Percentiles rank a stretch among this genome's conserved stretches.
Conservation (phyloP, 2,329 filamentous ascomycete species). For the Myriangium duriaei region DNA sequence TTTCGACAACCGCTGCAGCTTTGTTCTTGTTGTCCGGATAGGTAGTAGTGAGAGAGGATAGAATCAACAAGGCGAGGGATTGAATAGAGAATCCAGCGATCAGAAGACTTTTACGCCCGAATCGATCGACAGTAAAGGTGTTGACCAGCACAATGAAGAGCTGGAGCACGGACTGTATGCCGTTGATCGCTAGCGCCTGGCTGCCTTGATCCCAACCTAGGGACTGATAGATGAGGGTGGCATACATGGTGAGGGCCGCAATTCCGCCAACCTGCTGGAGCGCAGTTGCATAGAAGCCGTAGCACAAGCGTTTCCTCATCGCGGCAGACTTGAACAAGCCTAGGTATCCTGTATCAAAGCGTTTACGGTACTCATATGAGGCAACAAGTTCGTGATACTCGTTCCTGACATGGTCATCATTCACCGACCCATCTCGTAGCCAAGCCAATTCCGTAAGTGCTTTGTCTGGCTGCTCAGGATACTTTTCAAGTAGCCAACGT, state of each 20-base stretch:
- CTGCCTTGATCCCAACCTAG: slow-evolving; percentile 26
- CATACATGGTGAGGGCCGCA: slow-evolving; percentile 26
- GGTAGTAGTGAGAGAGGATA: slow-evolving; percentile 27
- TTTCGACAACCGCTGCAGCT: slow-evolving; percentile 27
- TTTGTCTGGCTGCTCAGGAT: slow-evolving; percentile 17
- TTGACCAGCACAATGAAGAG: slow-evolving; percentile 29
- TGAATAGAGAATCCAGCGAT: slow-evolving; percentile 28
- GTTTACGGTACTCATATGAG: slow-evolving; percentile 23
- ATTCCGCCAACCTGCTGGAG: slow-evolving; percentile 18
- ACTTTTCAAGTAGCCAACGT: slow-evolving; percentile 5
- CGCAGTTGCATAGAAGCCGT: slow-evolving; percentile 26
- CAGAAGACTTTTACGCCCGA: slow-evolving; percentile 24
- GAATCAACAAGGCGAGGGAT: slow-evolving; percentile 24
- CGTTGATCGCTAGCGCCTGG: slow-evolving; percentile 28
- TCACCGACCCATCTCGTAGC: slow-evolving; percentile 21
- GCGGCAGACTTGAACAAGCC: slow-evolving; percentile 22
- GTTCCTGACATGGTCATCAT: slow-evolving; percentile 20
- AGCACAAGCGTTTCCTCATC: slow-evolving; percentile 27
- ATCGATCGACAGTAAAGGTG: slow-evolving; percentile 28
- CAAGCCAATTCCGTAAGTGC: slow-evolving; percentile 22
- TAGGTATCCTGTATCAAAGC: slow-evolving; percentile 22
- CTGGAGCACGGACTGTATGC: slow-evolving; percentile 27
- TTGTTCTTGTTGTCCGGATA: slow-evolving; percentile 28
- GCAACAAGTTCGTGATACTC: slow-evolving; percentile 30
- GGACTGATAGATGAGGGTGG: slow-evolving; percentile 27